Conservation (phyloP, 257 asterid species). For the Perilla frutescens region DNA sequence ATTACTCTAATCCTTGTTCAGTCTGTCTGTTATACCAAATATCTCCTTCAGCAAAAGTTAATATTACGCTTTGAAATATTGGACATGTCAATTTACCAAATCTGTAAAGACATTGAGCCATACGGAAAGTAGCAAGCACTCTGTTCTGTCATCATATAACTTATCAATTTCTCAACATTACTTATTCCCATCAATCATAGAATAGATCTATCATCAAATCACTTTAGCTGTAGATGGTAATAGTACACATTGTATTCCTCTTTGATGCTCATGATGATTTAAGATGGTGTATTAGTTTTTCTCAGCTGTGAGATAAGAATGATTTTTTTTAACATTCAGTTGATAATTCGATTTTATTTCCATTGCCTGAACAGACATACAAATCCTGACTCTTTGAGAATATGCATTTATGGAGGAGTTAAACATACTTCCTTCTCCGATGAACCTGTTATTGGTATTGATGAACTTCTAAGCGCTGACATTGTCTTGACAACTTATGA, state of each 20-base stretch:
- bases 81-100: background rate
- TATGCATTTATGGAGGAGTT: constrained; percentile 85
- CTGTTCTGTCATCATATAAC: constrained; percentile 1
- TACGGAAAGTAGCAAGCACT: background rate
- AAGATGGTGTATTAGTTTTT: constrained; percentile 16
- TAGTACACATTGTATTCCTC: constrained; percentile 6
- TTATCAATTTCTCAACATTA: constrained; percentile 6
- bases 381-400: constrained; percentile 66
- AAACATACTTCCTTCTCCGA: constrained; percentile 56
- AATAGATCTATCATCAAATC: background rate
- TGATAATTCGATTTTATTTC: constrained; percentile 26
- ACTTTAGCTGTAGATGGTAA: constrained; percentile 23
- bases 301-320: background rate
- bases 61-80: background rate
- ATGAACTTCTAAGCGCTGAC: constrained; percentile 77
- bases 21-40: constrained; percentile 6
- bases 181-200: background rate
- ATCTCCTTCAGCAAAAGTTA: background rate
- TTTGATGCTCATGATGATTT: constrained; percentile 17
- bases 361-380: constrained; percentile 72
- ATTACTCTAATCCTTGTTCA: background rate
- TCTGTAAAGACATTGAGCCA: background rate
- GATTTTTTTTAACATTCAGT: background rate
- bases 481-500: constrained; percentile 92
- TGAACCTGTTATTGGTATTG: constrained; percentile 58